Evolutionary conservation across 345 rosid genomes (phyloP), one percentile per base, ranked within the genome.

Genomic region (Linum tenue): DNA sequence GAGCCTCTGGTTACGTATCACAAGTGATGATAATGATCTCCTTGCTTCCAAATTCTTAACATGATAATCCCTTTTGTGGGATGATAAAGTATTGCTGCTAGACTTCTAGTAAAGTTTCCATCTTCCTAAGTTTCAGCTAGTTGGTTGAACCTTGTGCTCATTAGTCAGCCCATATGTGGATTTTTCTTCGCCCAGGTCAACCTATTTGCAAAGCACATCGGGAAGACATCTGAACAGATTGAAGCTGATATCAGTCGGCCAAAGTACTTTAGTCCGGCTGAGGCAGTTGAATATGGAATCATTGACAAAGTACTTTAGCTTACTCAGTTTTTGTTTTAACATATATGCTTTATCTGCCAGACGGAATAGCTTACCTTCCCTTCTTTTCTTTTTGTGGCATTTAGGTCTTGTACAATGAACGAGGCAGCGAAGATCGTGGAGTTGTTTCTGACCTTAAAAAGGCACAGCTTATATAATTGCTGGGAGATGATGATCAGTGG

Each of bases 221-320:
- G 95, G 65, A 81, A 90, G 77, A 72, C 96, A 38, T 81, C 81
- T 2, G 89, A 84, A 81, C 82, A 88, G 82, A 94, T 94, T 64
- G 95, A 90, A 74, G 88, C 82, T 61, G 95, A 88, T 73, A 82
- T 80, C 71, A 79, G 82, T 68, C 86, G 90, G 14, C 97, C 99
- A 3, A 88, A 94, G 82, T 94, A 90, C 69, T 94, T 84, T 65
- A 81, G 76, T 69, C 89, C 92, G n/a, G 70, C 82, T 22, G 92
- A 86, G 72, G 92, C 83, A 36, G 84, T 94, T 80, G 97, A 88
- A 80, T 90, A 90, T 58, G 96, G 96, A 71, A 81, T 90, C 84
- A 88, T 92, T 63, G 99, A 90, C 77, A 88, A 88, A 96, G 97
- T 71, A 39, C 5, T 37, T 7, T 1, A 3, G 65, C 70, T 12